phyloP scores from a whole-genome alignment of 2,329 filamentous ascomycete genomes.

The Blastomyces emzantsi region DNA sequence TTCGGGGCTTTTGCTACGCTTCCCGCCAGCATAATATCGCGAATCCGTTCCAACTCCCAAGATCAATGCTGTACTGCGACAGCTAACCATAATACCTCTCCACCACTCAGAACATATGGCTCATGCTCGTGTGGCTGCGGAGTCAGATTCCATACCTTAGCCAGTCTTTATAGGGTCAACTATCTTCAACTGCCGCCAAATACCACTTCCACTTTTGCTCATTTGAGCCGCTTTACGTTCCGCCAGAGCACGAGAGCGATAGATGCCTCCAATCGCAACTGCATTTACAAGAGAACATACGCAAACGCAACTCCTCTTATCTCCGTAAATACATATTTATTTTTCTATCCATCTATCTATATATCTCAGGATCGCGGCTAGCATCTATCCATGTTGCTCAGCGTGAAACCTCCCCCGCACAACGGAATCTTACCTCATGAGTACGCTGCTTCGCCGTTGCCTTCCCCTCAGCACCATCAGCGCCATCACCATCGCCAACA shows the following conservation, averaged over 20 bases:
- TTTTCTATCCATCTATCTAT: neutral
- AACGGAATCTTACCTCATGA: conserved; percentile 43
- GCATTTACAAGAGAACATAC: neutral
- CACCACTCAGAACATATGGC: neutral
- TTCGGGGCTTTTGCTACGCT: neutral
- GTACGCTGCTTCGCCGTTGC: conserved; percentile 35
- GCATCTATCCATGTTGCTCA: conserved; percentile 41
- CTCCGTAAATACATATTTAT: neutral
- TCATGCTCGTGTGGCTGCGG: neutral
- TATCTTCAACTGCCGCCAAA: neutral
- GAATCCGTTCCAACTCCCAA: neutral
- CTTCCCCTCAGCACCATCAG: conserved; percentile 23
- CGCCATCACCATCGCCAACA: conserved; percentile 13
- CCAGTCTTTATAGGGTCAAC: neutral
- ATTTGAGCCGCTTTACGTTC: neutral
- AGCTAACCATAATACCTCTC: neutral
- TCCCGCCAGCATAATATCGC: neutral
- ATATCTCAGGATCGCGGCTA: conserved; percentile 2
- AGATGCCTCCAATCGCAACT: neutral
- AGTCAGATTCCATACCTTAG: neutral
- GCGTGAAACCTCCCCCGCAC: conserved; percentile 41
- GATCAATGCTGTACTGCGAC: neutral
- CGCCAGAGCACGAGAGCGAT: neutral
- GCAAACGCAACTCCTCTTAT: neutral
- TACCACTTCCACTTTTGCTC: neutral